Evolutionary conservation across 768 basidiomycete species (phyloP).

Genomic region (Kockovaella imperatae): DNA sequence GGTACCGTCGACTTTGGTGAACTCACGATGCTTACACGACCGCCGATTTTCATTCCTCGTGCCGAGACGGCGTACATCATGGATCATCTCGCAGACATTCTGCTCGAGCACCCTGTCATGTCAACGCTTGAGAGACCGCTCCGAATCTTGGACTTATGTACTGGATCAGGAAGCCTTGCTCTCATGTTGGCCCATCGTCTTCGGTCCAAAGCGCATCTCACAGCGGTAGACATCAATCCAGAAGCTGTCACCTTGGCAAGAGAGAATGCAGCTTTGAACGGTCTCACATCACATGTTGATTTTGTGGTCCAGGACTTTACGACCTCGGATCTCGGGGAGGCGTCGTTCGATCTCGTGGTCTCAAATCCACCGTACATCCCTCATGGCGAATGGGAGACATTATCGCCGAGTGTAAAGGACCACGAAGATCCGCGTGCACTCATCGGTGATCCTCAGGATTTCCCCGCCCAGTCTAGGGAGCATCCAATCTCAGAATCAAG

Average conservation of each 20-base stretch:
- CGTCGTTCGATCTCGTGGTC: conserved; percentile 18
- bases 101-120: conserved; percentile 48
- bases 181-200: conserved; percentile 53
- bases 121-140: conserved; percentile 21
- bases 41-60: conserved; percentile 85
- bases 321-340: conserved; percentile 1
- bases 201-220: background rate
- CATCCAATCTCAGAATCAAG: background rate
- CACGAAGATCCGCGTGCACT: conserved; percentile 79
- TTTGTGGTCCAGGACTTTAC: background rate
- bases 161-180: conserved; percentile 86
- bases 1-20: conserved; percentile 59
- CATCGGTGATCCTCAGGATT: conserved; percentile 59
- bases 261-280: conserved; percentile 12
- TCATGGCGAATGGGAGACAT: conserved; percentile 54
- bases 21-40: conserved; percentile 61
- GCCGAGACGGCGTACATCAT: conserved; percentile 62
- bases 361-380: conserved; percentile 60
- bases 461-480: conserved; percentile 6
- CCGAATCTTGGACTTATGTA: conserved; percentile 76
- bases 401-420: conserved; percentile 62
- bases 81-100: conserved; percentile 57
- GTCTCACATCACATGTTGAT: background rate
- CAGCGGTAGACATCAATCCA: conserved; percentile 25
- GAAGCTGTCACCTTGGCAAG: conserved; percentile 21